These are phyloP conservation scores for Acanthamoeba lenticulata DNA, from an alignment of 208 protist genomes.

Conservation along the genomic window DNA sequence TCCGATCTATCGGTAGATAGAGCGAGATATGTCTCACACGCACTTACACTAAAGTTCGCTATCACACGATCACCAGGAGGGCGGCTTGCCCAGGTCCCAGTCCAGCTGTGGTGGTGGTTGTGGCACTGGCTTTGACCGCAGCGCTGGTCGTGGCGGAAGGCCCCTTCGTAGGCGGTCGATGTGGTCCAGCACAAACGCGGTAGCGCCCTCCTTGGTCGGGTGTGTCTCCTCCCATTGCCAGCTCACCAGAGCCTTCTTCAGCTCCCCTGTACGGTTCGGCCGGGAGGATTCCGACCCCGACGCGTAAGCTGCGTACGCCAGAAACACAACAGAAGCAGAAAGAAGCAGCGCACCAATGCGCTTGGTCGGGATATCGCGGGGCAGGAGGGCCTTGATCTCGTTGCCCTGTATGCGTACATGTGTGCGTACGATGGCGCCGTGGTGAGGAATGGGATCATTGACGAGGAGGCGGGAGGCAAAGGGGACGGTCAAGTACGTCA, in stretches of 20 bases:
- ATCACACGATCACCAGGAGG: too few species aligned
- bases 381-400: not conserved
- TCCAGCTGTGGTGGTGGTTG: not conserved
- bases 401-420: too few species aligned
- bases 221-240: not conserved
- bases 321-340: not conserved
- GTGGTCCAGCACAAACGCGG: not conserved
- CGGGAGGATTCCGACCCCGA: not conserved
- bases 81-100: too few species aligned
- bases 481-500: too few species aligned
- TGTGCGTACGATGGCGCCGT: too few species aligned
- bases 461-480: too few species aligned
- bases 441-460: too few species aligned
- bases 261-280: not conserved
- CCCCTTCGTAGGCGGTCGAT: not conserved
- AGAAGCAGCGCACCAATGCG: not conserved
- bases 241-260: not conserved
- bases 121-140: not conserved
- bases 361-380: not conserved
- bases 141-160: not conserved
- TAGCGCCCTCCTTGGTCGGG: not conserved
- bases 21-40: too few species aligned
- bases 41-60: too few species aligned
- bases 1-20: too few species aligned
- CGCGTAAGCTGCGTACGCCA: not conserved